Percentiles rank a stretch among this genome's conserved stretches.
Evolutionary conservation across 805 yeast genomes (phyloP).

Genomic region (Candida succiphila): DNA sequence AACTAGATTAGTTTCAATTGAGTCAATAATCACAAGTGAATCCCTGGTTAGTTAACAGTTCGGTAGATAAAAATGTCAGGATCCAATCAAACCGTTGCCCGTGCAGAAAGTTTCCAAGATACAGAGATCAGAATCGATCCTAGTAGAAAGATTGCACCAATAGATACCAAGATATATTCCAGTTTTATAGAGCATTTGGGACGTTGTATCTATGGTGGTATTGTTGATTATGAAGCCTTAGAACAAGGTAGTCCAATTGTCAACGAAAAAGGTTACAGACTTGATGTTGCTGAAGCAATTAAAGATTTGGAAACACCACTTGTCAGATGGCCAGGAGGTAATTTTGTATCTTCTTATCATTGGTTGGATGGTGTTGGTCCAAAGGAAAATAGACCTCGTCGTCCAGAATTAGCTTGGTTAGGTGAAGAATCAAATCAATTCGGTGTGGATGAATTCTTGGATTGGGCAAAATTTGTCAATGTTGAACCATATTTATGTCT

Average conservation of each 20-base stretch:
- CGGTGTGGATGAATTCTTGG: constrained; percentile 27
- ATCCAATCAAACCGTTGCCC: constrained; percentile 11
- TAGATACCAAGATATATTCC: constrained; percentile 21
- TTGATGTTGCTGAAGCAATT: constrained; percentile 21
- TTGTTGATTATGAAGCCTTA: constrained; percentile 21
- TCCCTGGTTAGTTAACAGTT: no score
- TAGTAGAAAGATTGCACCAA: constrained; percentile 13
- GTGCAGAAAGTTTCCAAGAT: constrained; percentile 5
- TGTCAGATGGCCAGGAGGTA: constrained; percentile 27
- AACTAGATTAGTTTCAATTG: no score
- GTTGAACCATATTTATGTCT: constrained; percentile 24
- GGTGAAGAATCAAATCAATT: constrained; percentile 22
- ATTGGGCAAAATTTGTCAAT: constrained; percentile 21
- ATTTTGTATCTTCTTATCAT: constrained; percentile 24
- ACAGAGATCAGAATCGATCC: constrained; percentile 20
- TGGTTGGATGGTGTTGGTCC: constrained; percentile 27
- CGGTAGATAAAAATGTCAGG: constrained; percentile 7
- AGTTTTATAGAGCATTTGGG: constrained; percentile 28
- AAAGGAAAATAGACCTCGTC: constrained; percentile 17
- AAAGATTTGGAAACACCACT: constrained; percentile 23
- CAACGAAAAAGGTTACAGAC: constrained; percentile 17
- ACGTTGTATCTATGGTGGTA: constrained; percentile 26
- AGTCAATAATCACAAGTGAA: no score
- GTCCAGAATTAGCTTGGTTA: constrained; percentile 26
- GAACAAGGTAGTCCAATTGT: constrained; percentile 7